A percentile compares a stretch with the other conserved stretches of the same genome.
Conservation (phyloP, 2,329 filamentous ascomycete genomes). For the Pseudogymnoascus sp. region DNA sequence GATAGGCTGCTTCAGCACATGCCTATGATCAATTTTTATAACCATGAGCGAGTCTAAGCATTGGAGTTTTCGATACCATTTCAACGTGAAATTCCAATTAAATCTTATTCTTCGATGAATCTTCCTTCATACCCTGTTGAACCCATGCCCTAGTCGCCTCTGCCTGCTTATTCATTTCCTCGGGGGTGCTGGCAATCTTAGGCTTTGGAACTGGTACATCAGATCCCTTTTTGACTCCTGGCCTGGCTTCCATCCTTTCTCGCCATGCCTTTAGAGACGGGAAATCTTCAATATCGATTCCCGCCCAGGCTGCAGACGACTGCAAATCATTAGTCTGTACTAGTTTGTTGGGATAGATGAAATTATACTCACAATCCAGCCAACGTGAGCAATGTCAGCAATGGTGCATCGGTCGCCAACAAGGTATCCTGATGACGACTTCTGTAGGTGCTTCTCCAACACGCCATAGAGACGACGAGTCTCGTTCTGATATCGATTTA, state of each 20-base stretch:
- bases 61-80: not conserved
- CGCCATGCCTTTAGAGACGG: slow-evolving; percentile 72
- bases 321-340: slow-evolving; percentile 9
- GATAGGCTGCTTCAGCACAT: not conserved
- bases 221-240: slow-evolving; percentile 66
- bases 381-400: slow-evolving; percentile 74
- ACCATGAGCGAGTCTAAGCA: not conserved
- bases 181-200: slow-evolving; percentile 35
- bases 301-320: slow-evolving; percentile 45
- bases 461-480: slow-evolving; percentile 74
- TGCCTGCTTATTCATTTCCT: slow-evolving; percentile 51
- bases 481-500: slow-evolving; percentile 77
- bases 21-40: too few relatives aligned
- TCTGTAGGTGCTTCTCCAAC: slow-evolving; percentile 62
- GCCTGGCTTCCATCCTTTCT: slow-evolving; percentile 58
- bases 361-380: slow-evolving; percentile 58
- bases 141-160: slow-evolving; percentile 54
- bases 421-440: slow-evolving; percentile 48
- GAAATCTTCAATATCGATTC: slow-evolving; percentile 66
- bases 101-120: slow-evolving; percentile 38
- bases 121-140: slow-evolving; percentile 60
- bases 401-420: slow-evolving; percentile 64
- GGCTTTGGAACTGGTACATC: slow-evolving; percentile 62
- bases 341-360: not conserved
- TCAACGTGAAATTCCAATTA: not conserved